Evolutionary conservation across 345 rosid species (phyloP).

Genomic region (Reutealis trisperma): DNA sequence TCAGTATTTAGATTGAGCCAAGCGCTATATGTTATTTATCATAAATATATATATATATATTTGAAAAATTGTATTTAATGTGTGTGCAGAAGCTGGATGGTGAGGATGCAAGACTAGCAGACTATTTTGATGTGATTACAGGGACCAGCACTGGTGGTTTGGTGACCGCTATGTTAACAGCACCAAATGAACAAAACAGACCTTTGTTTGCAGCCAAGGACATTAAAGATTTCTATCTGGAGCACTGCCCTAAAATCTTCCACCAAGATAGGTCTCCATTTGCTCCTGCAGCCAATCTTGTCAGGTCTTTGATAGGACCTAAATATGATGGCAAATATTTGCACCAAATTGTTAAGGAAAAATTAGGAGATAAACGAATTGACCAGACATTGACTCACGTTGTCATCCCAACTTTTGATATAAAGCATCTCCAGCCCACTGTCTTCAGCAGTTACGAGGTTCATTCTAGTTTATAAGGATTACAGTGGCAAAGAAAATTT

Average conservation of each 20-base stretch:
- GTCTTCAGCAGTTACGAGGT: constrained; percentile 65
- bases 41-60: not conserved
- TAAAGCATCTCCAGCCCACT: constrained; percentile 62
- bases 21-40: too few relatives aligned
- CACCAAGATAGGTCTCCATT: constrained; percentile 19
- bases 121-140: constrained; percentile 65
- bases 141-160: constrained; percentile 83
- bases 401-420: constrained; percentile 77
- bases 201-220: constrained; percentile 71
- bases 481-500: too few relatives aligned
- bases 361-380: constrained; percentile 48
- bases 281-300: constrained; percentile 31
- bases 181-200: constrained; percentile 56
- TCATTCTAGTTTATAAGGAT: too few relatives aligned
- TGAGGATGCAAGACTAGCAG: constrained; percentile 61
- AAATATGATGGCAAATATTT: constrained; percentile 61
- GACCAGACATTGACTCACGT: constrained; percentile 66
- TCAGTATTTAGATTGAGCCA: too few relatives aligned
- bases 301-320: constrained; percentile 58
- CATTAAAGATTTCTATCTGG: constrained; percentile 34
- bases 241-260: constrained; percentile 27
- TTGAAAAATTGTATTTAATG: not conserved
- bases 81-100: constrained; percentile 64
- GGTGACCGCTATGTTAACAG: constrained; percentile 61
- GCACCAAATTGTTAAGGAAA: constrained; percentile 41